Base-by-base conservation (phyloP, 2,329 filamentous ascomycete species). In the Curvularia sp. region DNA sequence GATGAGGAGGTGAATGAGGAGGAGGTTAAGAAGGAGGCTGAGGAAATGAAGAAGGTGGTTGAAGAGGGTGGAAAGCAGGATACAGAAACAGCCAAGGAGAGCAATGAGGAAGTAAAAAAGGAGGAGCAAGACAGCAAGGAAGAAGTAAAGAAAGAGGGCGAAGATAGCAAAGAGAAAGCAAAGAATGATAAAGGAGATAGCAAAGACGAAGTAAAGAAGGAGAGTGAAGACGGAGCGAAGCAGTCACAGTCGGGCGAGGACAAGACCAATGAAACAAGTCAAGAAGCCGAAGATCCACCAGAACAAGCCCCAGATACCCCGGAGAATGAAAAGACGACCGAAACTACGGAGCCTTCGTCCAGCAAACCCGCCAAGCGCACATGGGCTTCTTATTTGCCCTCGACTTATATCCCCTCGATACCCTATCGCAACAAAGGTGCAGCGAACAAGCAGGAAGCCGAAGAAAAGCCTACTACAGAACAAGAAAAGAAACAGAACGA, bases 381-480 rank as follows among this genome's bases (percentile, higher is more conserved):
- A 10, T 79, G 77, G 77, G 65, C 70, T 0, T 78, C 76, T 1
- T 79, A 79, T 53, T 64, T 79, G 0, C 77, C 77, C 6, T 76
- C 76, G 6, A 28, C 6, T 2, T 28, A 28, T 4, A 6, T 28
- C 26, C 26, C 26, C 1, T 28, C 26, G 5, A 74, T 79, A 6
- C 76, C 75, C 1, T 76, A 76, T 48, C 71, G 74, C 43, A 68
- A 64, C 43, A 75, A 73, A 55, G 67, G 57, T 20, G 53, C 61
- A 35, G 46, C 56, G 12, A 65, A 60, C 44, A 65, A 70, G 35
- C 44, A 55, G 9, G 63, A 66, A 5, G 49, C 57, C 5, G 60
- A 67, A 35, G 53, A 63, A n/a, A 69, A 73, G 46, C 61, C 67
- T 2, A 68, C 66, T 12, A 46, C 67, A 4, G 69, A 74, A 46